Evolutionary conservation across 2,329 filamentous ascomycete genomes (phyloP), one percentile per base, ranked within the genome.

Genomic region (Knoxdaviesia proteae): DNA sequence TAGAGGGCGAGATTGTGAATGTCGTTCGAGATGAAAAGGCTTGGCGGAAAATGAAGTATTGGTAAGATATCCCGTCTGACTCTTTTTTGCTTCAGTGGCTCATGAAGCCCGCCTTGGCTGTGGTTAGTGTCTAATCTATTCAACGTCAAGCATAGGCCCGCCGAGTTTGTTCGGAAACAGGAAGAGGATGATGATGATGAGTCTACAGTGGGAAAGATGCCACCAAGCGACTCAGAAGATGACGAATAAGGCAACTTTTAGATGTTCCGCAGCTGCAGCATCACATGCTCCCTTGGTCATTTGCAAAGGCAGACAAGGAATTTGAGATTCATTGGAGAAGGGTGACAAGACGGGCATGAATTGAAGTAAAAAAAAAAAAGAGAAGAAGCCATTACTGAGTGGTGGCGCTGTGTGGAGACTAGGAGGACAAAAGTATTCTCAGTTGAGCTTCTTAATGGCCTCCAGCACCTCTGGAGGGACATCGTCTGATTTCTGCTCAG

Each of bases 41-140:
- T 38, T 98, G 90, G 90, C 74, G 86, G 53, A 94, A 93, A 61
- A 77, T 81, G 63, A 53, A 66, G 7, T 98, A 88, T 57, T 96
- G 90, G 90, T 88, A 53, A 43, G 64, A 29, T 37, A 34, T 5
- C 36, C 31, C n/a, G 8, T 1, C 4, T 8, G 30, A 34, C n/a
- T 9, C 35, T 9, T 8, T 20, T 4, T 40, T 38, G 41, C 34
- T 36, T 10, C 36, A 3, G 42, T 35, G n/a, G 31, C 7, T 11
- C 42, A 36, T 39, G 36, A 11, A 33, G 33, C 29, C 31, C 40
- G 7, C 10, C 9, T 36, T 31, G 2, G 20, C 20, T 20, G 3
- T 20, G 20, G 20, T 20, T 20, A 3, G 20, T 20, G 20, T 20
- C 20, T 20, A 20, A 20, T 20, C 20, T 20, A 20, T 20, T 20